Percentiles rank a stretch among this genome's conserved stretches.
These are phyloP conservation scores for Candida glucosophila DNA, from an alignment of 1,139 yeast species.

Conservation along the genomic window DNA sequence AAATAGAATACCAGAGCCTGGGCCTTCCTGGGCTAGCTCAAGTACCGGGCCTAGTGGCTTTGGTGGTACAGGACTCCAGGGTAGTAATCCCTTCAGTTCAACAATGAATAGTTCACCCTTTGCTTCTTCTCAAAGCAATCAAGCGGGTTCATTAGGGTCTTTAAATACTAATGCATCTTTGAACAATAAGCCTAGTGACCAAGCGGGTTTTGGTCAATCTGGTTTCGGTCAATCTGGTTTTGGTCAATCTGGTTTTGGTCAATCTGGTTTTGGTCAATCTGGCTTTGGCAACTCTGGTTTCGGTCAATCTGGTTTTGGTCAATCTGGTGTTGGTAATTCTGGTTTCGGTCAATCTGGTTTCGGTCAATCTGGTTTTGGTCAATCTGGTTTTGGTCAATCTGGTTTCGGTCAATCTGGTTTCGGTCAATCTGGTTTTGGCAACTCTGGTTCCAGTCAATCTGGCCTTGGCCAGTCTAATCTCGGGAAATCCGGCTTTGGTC, in stretches of 20 bases:
- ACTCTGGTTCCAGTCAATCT: constrained; percentile 7
- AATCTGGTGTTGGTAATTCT: constrained; percentile 6
- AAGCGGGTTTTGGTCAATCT: constrained; percentile 4
- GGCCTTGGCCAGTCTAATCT: constrained; percentile 4
- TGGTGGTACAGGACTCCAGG: constrained; percentile 5
- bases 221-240: constrained; percentile 7
- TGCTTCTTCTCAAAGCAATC: constrained; percentile 4
- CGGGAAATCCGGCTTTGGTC: constrained; percentile 2
- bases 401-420: constrained; percentile 8
- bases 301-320: constrained; percentile 6
- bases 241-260: constrained; percentile 4
- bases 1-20: no score
- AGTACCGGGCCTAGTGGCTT: constrained; percentile 3
- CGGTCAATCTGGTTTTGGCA: constrained; percentile 5
- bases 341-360: constrained; percentile 9
- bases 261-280: constrained; percentile 6
- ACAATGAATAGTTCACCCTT: constrained; percentile 5
- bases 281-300: constrained; percentile 13
- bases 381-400: constrained; percentile 5
- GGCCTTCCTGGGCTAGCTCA: background rate
- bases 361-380: constrained; percentile 11
- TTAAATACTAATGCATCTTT: constrained; percentile 3
- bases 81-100: constrained; percentile 6
- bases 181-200: no score
- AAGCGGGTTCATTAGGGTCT: constrained; percentile 3